phyloP scores from a whole-genome alignment of 1,139 yeast species.

The Diutina scorzettiae region DNA sequence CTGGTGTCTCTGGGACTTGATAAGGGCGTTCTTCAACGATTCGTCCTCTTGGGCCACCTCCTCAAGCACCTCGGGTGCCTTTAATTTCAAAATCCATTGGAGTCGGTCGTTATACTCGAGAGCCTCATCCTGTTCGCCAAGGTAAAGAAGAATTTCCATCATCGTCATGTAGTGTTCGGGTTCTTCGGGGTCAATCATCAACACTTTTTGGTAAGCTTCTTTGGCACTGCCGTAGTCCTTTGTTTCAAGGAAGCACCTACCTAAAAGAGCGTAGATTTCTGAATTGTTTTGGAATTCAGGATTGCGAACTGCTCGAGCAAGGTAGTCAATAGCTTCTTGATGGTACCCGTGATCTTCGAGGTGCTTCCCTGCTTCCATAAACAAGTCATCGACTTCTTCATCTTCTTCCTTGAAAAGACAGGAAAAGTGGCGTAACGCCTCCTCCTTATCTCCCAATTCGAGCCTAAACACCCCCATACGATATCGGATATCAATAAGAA shows the following conservation, averaged over 20 bases:
- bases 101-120: conserved; percentile 4
- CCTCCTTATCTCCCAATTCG: conserved; percentile 49
- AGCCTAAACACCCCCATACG: conserved; percentile 69
- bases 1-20: conserved; percentile 14
- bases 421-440: conserved; percentile 62
- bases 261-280: conserved; percentile 52
- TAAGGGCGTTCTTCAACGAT: conserved; percentile 13
- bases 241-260: conserved; percentile 65
- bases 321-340: conserved; percentile 57
- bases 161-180: conserved; percentile 64
- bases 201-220: conserved; percentile 44
- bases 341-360: conserved; percentile 58
- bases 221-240: conserved; percentile 65
- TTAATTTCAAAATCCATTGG: conserved; percentile 8
- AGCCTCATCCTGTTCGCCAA: conserved; percentile 62
- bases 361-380: conserved; percentile 63
- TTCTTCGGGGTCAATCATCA: conserved; percentile 49
- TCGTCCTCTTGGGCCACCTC: conserved; percentile 7
- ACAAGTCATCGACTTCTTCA: conserved; percentile 49
- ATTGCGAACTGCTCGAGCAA: conserved; percentile 19
- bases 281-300: conserved; percentile 15
- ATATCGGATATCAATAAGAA: conserved; percentile 81
- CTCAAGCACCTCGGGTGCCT: conserved; percentile 7
- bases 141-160: conserved; percentile 68
- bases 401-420: conserved; percentile 42